phyloP scores from a whole-genome alignment of 371 early-diverging fungal genomes.

The Mortierella sp. region DNA sequence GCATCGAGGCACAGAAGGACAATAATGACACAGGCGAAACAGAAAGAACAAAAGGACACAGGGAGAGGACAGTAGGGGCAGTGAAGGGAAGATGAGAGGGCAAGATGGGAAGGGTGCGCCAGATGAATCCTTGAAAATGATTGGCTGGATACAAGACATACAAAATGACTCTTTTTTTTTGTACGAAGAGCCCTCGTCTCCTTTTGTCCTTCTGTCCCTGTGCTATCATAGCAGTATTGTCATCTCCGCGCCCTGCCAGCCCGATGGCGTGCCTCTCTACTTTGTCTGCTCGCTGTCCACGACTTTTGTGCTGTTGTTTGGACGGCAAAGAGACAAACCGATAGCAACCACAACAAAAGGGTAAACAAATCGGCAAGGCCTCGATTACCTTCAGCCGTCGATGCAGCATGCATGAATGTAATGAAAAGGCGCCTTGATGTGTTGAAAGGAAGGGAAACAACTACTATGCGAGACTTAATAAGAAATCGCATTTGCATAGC shows the following conservation, averaged over 20 bases:
- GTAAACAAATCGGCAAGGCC: not conserved
- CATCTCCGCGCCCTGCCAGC: not conserved
- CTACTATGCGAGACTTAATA: too few species aligned
- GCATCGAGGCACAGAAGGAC: not conserved
- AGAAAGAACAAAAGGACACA: slow-evolving; percentile 15
- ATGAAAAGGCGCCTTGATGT: not conserved
- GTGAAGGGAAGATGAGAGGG: not conserved
- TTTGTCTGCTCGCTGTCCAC: not conserved
- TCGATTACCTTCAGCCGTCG: not conserved
- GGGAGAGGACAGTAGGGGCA: not conserved
- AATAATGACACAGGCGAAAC: not conserved
- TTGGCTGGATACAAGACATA: not conserved
- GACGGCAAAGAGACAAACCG: not conserved
- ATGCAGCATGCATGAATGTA: not conserved
- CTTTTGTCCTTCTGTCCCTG: not conserved
- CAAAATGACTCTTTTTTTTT: slow-evolving; percentile 10
- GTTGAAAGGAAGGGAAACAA: not conserved
- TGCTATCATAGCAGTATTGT: not conserved
- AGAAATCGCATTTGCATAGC: not conserved
- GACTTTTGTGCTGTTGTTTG: not conserved
- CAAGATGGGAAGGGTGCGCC: not conserved
- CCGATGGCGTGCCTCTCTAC: not conserved
- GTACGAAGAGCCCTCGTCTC: not conserved
- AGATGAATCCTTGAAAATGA: not conserved
- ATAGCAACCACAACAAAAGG: not conserved